Percentiles rank a stretch among this genome's conserved stretches.
Evolutionary conservation across 192 early-diverging fungal genomes (phyloP).

Genomic region (Coemansia sp.): DNA sequence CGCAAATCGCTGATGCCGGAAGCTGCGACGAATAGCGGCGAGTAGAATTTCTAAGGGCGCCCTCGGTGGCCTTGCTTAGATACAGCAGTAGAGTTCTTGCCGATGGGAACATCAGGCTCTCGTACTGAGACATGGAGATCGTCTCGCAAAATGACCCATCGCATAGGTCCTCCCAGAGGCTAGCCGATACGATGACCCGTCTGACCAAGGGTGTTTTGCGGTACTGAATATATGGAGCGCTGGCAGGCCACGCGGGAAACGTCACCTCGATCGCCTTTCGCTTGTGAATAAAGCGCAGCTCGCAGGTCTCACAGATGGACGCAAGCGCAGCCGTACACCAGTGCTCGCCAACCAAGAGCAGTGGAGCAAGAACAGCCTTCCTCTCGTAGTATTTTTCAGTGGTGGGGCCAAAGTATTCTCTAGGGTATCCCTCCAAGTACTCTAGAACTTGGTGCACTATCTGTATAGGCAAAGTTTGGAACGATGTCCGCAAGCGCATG

Average conservation of each 20-base stretch:
- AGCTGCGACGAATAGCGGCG: neutral
- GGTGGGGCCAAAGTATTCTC: neutral
- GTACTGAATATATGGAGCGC: neutral
- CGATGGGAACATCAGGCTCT: neutral
- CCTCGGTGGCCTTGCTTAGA: neutral
- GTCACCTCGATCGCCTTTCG: neutral
- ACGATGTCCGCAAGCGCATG: neutral
- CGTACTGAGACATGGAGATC: slow-evolving; percentile 1
- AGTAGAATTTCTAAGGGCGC: too few species aligned
- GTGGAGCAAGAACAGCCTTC: neutral
- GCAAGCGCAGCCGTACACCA: slow-evolving; percentile 2
- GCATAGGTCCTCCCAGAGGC: neutral
- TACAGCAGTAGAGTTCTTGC: neutral
- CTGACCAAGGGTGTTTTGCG: neutral
- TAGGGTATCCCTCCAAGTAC: neutral
- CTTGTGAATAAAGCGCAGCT: neutral
- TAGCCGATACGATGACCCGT: neutral
- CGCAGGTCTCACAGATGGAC: neutral
- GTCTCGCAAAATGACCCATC: slow-evolving; percentile 2
- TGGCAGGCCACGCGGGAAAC: slow-evolving; percentile 1
- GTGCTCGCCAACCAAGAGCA: neutral
- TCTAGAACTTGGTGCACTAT: neutral
- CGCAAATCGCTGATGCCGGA: neutral
- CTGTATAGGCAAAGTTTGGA: neutral
- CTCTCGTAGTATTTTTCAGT: neutral